These are phyloP conservation scores for Zelopaecilomyces penicillatus DNA, from an alignment of 2,329 filamentous ascomycete genomes.

Conservation along the genomic window DNA sequence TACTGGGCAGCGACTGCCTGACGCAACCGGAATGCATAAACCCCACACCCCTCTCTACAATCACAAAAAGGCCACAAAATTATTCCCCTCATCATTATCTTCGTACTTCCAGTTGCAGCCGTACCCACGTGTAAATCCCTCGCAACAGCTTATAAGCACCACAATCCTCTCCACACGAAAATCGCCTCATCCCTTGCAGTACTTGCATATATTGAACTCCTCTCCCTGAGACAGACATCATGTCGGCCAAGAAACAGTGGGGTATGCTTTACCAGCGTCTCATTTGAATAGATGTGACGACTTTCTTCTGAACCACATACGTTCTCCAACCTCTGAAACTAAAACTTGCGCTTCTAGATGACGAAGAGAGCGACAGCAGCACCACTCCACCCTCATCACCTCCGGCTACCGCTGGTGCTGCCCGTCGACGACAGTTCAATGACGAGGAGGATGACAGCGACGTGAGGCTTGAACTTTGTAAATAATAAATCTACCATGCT, in stretches of 20 bases:
- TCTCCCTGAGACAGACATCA: conserved; percentile 23
- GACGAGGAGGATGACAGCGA: conserved; percentile 84
- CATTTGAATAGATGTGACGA: background rate
- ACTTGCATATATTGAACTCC: background rate
- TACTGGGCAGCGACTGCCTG: too few species aligned
- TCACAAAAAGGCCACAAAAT: too few species aligned
- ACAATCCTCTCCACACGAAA: too few species aligned
- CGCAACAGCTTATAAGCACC: too few species aligned
- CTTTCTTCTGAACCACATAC: too few species aligned
- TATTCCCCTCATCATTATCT: too few species aligned
- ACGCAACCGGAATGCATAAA: too few species aligned
- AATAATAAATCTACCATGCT: background rate
- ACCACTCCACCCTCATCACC: conserved; percentile 29
- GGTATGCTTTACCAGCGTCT: conserved; percentile 23
- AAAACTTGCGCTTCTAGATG: background rate
- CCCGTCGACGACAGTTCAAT: conserved; percentile 61
- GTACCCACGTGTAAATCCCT: too few species aligned
- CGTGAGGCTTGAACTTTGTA: conserved; percentile 41
- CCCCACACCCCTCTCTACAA: too few species aligned
- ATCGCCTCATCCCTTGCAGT: too few species aligned
- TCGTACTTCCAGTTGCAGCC: too few species aligned
- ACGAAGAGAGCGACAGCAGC: conserved; percentile 32
- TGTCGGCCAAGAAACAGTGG: conserved; percentile 36
- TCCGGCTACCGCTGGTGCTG: conserved; percentile 25
- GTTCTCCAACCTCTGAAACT: too few species aligned